Evolutionary conservation across 2,329 filamentous ascomycete species (phyloP).

Genomic region (Talaromyces amestolkiae): DNA sequence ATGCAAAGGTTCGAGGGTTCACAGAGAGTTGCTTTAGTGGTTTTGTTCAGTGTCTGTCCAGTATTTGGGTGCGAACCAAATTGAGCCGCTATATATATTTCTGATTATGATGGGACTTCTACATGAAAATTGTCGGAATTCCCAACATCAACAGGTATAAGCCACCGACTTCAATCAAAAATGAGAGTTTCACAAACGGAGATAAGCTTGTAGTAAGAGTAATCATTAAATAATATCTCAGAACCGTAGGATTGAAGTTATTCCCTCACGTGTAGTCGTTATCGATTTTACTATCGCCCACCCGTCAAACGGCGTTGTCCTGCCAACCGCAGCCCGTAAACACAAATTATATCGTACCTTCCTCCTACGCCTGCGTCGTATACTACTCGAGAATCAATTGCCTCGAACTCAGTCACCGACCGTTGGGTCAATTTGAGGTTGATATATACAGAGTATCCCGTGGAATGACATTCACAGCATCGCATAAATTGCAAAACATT

Average conservation of each 20-base stretch:
- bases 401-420: not conserved
- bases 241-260: not conserved
- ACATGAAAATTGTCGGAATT: not conserved
- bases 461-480: not conserved
- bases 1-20: too few species aligned
- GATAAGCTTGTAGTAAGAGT: not conserved
- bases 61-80: too few species aligned
- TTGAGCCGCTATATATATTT: not conserved
- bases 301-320: constrained; percentile 6
- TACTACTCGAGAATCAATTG: not conserved
- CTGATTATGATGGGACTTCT: not conserved
- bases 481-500: not conserved
- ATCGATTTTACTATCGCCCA: not conserved
- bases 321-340: constrained; percentile 15
- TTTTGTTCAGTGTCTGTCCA: too few species aligned
- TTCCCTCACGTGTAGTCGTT: not conserved
- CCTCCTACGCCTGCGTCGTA: not conserved
- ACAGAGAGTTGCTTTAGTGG: too few species aligned
- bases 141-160: not conserved
- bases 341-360: not conserved
- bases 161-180: not conserved
- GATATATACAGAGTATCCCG: not conserved
- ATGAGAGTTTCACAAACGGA: not conserved
- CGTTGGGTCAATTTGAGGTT: too few species aligned
- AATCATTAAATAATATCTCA: not conserved